Base-by-base conservation (phyloP, 164 flowering plant species). In the Aristolochia fimbriata region DNA sequence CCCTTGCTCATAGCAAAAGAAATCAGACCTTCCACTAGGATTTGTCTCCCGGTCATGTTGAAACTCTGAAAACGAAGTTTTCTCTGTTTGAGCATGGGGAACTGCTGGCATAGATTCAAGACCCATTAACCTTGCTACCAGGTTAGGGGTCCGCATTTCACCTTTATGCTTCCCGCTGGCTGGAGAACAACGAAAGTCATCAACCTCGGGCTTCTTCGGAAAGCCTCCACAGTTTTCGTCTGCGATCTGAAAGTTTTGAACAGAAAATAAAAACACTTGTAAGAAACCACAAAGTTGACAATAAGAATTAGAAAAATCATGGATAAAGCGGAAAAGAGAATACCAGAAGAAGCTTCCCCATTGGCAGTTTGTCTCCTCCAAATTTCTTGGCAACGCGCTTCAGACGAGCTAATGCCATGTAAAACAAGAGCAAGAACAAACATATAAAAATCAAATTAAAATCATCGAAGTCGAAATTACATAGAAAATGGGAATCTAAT, bases 41-140 rank as follows among this genome's bases (percentile, higher is more conserved):
- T 59, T 73, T 49, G 71, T 72, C 20, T 55, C 74, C 54, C 55
- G 61, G 55, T 52, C 61, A 43, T 20, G 45, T 43, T 10, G 61
- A 67, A 11, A 24, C 31, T 67, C 76, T 50, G 72, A 70, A 49
- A 23, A 46, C 1, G 61, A 57, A 47, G 59, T 61, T 51, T 77
- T 80, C 60, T 70, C 75, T 8, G 72, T 60, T 52, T 78, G 80
- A 13, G 74, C 75, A 51, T 65, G 63, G 2, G 52, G 72, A 17
- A 17, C 63, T 15, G 69, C 65, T 0, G 98, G 98, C 80, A 92
- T 78, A 15, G 91, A 77, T 21, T 92, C 98, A 64, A 92, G 81
- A 15, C 98, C 98, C 98, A 92, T 92, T 1, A 92, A 75, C 85
- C 88, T 74, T 33, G 96, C 98, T 61, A 92, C 88, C 82, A 89